phyloP scores from a whole-genome alignment of 176 grass and related monocot species.

The Bolboschoenus planiculmis region DNA sequence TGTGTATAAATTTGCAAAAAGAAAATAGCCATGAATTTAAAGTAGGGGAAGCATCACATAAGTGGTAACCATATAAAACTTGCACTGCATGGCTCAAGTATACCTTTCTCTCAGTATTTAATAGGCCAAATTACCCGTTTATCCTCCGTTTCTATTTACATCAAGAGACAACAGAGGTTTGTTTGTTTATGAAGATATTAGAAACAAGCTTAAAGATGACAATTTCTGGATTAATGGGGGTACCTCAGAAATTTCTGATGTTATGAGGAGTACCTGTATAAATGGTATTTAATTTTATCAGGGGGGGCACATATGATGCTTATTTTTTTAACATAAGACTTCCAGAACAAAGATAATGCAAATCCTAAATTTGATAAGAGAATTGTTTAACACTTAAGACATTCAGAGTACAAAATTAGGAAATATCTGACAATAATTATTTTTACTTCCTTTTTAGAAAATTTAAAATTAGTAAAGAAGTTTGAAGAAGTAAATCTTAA shows the following conservation, averaged over 20 bases:
- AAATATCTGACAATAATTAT: not conserved
- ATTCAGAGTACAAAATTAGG: conserved; percentile 3
- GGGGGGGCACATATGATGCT: not conserved
- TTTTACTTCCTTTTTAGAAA: not conserved
- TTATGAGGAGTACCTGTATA: not conserved
- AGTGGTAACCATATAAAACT: not conserved
- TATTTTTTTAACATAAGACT: not conserved
- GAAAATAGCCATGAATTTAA: not conserved
- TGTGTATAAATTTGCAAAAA: not conserved
- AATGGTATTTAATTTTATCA: not conserved
- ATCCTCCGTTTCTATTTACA: not conserved
- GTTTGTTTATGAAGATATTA: not conserved
- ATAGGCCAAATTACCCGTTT: not conserved
- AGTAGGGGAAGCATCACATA: not conserved
- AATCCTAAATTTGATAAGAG: not conserved
- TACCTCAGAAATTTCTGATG: not conserved
- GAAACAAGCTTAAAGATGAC: not conserved
- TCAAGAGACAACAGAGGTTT: not conserved
- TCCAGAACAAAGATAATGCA: not conserved
- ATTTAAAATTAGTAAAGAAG: not conserved
- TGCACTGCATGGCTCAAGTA: not conserved
- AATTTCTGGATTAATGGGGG: not conserved
- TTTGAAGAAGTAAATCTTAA: not conserved
- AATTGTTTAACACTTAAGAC: not conserved
- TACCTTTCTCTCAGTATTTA: not conserved